Percentiles rank a stretch among this genome's conserved stretches.
phyloP scores from a whole-genome alignment of 345 rosid species.

The Viola odorata region DNA sequence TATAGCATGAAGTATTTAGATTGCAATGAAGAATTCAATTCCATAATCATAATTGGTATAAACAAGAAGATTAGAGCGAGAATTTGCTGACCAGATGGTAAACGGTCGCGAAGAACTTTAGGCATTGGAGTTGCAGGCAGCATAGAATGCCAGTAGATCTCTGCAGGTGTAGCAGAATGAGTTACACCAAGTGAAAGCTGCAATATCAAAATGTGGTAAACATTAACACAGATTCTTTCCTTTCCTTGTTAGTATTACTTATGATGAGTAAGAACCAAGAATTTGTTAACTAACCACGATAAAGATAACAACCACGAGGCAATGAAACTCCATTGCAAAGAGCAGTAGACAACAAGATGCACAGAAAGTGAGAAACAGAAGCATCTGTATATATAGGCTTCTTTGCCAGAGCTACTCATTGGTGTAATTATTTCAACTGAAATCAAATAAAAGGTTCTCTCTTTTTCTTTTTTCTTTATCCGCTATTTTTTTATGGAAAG shows the following conservation, averaged over 20 bases:
- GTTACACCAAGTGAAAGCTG: neutral
- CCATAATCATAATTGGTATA: neutral
- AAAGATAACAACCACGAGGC: neutral
- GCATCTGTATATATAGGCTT: neutral
- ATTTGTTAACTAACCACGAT: slow-evolving; percentile 1
- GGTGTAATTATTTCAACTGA: neutral
- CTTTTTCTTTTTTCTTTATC: neutral
- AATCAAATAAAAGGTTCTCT: neutral
- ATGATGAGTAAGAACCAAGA: neutral
- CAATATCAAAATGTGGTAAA: neutral
- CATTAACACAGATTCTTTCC: neutral
- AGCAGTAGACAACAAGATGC: neutral
- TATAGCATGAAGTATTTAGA: neutral
- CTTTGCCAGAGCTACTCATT: neutral
- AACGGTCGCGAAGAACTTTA: slow-evolving; percentile 6
- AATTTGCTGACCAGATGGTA: slow-evolving; percentile 4
- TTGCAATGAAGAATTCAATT: neutral
- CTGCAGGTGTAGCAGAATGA: neutral
- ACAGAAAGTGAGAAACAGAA: neutral
- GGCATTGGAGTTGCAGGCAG: slow-evolving; percentile 12
- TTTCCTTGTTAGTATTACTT: neutral
- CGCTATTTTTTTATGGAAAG: neutral
- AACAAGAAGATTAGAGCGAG: neutral
- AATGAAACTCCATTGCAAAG: slow-evolving; percentile 9
- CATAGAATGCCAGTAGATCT: slow-evolving; percentile 9